Evolutionary conservation across 805 yeast genomes (phyloP), one percentile per base, ranked within the genome.

Genomic region (Wickerhamomyces canadensis): DNA sequence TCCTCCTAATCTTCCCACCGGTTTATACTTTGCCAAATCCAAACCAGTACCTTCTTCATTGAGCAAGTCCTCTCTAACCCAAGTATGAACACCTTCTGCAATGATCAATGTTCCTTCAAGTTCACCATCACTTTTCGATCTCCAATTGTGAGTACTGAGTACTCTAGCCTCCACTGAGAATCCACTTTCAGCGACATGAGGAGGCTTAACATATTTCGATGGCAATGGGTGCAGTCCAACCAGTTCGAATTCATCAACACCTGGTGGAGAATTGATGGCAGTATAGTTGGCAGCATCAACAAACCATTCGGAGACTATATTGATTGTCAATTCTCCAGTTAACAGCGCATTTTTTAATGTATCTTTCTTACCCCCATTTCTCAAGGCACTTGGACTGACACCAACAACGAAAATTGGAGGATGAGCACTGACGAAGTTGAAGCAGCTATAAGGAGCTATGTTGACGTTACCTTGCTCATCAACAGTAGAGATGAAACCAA

Each of bases 401-500:
- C 80, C 76, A 27, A 78, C 35, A 3, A 62, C 58, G 49, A 79
- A 78, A 10, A 72, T 64, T 4, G 84, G 84, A 4, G 85, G 85
- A 43, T 77, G 80, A 37, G 58, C 55, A 33, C 60, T 61, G 13
- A 70, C 68, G 18, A 74, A 43, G 19, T 58, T 60, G 51, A 75
- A 74, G 54, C 64, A 79, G 11, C 81, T 74, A 48, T 72, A 78
- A n/a, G 84, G 84, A 1, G 84, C 74, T 27, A 78, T 53, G 49
- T 78, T 78, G 22, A 47, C 46, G 1, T 45, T 48, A 1, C 82
- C 81, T 10, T 63, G 60, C 6, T 45, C 42, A 19, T 63, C 53
- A 2, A 72, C 49, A 0, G 81, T 67, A 5, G 82, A 70, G 3
- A 78, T 55, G 39, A 78, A 70, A 5, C 76, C 84, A 47, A 78